phyloP scores from a whole-genome alignment of 2,329 filamentous ascomycete species.

The Hysterium pulicare region DNA sequence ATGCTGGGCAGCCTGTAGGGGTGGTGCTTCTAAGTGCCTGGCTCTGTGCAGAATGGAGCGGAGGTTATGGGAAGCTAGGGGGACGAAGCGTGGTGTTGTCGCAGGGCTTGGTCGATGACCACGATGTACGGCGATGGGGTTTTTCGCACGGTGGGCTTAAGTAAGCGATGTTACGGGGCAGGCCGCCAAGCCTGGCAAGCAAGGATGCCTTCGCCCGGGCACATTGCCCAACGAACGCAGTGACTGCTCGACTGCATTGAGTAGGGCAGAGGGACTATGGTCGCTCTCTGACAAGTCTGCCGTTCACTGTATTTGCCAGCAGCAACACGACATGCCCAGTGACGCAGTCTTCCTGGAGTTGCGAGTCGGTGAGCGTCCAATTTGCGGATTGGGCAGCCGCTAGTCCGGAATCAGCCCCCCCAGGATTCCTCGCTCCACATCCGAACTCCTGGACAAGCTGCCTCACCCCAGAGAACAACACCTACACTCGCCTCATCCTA shows the following conservation, averaged over 20 bases:
- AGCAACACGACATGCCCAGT: not conserved
- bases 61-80: slow-evolving; percentile 21
- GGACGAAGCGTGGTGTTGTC: slow-evolving; percentile 13
- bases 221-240: too few species aligned
- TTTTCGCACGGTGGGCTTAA: slow-evolving; percentile 3
- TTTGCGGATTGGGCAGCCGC: not conserved
- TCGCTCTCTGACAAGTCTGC: not conserved
- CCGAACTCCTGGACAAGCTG: not conserved
- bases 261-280: not conserved
- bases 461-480: not conserved
- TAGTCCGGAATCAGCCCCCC: too few species aligned
- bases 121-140: slow-evolving; percentile 14
- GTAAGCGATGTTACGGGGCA: slow-evolving; percentile 3
- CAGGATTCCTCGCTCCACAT: not conserved
- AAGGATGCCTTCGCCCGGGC: too few species aligned
- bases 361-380: not conserved
- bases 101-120: not conserved
- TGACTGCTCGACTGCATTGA: not conserved
- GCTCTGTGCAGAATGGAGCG: slow-evolving; percentile 19
- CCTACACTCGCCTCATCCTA: slow-evolving; percentile 3
- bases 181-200: too few species aligned
- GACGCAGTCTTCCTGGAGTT: not conserved
- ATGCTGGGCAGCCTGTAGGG: slow-evolving; percentile 50
- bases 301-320: not conserved
- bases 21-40: slow-evolving; percentile 23